Evolutionary conservation across 805 yeast species (phyloP), one percentile per base, ranked within the genome.

Genomic region (Candida palmyrensis): DNA sequence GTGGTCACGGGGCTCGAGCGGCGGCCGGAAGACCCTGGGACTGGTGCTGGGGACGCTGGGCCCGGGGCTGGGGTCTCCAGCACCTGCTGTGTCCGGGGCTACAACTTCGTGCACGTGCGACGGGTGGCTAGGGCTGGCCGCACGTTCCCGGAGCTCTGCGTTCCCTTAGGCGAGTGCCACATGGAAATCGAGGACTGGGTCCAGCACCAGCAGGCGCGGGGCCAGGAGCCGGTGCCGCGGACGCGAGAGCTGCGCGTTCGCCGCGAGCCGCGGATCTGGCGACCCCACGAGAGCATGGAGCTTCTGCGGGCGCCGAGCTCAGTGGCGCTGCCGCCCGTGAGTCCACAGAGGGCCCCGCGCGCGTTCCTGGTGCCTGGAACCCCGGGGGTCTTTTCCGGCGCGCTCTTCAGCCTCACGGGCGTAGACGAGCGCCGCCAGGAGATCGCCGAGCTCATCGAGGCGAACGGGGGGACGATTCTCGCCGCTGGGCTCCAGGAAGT

Each of bases 31-130:
- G n/a, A n/a, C n/a, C n/a, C n/a, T n/a, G n/a, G n/a, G n/a, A n/a
- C n/a, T n/a, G n/a, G n/a, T n/a, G n/a, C n/a, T n/a, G n/a, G n/a
- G n/a, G n/a, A n/a, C n/a, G n/a, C n/a, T n/a, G n/a, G n/a, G n/a
- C n/a, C n/a, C n/a, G n/a, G n/a, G n/a, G n/a, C n/a, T n/a, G n/a
- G n/a, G n/a, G n/a, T n/a, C n/a, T n/a, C n/a, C n/a, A n/a, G n/a
- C n/a, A n/a, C n/a, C n/a, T n/a, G n/a, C n/a, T 80, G 87, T 47
- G 62, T 77, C 36, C 58, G 87, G 41, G 88, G 88, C 0, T 80
- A 61, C 45, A 77, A 78, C 46, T 57, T 66, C 0, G 71, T 77
- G 2, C 55, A 58, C 40, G 53, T 66, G 5, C 58, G 47, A 38
- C 41, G 51, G 45, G 46, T 32, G 21, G 41, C 42, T n/a, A 44